These are phyloP conservation scores for Suillus subluteus DNA, from an alignment of 768 basidiomycete genomes.

Conservation along the genomic window DNA sequence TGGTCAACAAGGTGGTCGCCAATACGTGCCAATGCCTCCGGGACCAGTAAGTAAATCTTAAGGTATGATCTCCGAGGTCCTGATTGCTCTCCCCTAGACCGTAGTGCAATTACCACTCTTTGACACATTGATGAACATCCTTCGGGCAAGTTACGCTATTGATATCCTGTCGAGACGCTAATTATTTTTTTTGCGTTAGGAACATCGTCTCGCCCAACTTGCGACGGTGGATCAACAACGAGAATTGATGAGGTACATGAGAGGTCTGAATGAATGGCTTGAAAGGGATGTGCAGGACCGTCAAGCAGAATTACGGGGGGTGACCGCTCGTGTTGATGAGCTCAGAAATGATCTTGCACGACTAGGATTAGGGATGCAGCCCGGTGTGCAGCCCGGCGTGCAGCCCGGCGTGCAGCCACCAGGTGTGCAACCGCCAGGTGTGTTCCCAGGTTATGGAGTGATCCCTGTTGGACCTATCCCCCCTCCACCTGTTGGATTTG, in stretches of 20 bases:
- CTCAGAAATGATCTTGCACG: slow-evolving; percentile 49
- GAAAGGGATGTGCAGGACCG: slow-evolving; percentile 79
- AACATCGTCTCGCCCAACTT: slow-evolving; percentile 73
- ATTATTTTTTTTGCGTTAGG: slow-evolving; percentile 43
- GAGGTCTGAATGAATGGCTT: slow-evolving; percentile 77
- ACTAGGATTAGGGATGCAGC: slow-evolving; percentile 45
- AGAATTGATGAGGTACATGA: slow-evolving; percentile 80
- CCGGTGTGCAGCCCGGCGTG: slow-evolving; percentile 28
- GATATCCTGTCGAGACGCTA: slow-evolving; percentile 7
- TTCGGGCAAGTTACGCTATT: slow-evolving; percentile 50
- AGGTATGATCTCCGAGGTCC: neutral
- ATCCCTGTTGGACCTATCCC: slow-evolving; percentile 22
- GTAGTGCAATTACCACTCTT: slow-evolving; percentile 68
- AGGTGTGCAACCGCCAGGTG: neutral
- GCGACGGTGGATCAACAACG: slow-evolving; percentile 81
- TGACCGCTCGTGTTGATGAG: slow-evolving; percentile 62
- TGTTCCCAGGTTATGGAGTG: neutral
- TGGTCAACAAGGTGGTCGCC: slow-evolving; percentile 26
- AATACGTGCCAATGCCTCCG: slow-evolving; percentile 50
- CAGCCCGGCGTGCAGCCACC: slow-evolving; percentile 32
- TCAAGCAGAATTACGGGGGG: slow-evolving; percentile 69
- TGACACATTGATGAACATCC: slow-evolving; percentile 68
- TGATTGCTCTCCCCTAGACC: slow-evolving; percentile 42
- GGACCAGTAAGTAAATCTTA: slow-evolving; percentile 51
- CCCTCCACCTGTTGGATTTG: slow-evolving; percentile 26